Evolutionary conservation across 768 basidiomycete genomes (phyloP).

Genomic region (Kwoniella heveanensis): DNA sequence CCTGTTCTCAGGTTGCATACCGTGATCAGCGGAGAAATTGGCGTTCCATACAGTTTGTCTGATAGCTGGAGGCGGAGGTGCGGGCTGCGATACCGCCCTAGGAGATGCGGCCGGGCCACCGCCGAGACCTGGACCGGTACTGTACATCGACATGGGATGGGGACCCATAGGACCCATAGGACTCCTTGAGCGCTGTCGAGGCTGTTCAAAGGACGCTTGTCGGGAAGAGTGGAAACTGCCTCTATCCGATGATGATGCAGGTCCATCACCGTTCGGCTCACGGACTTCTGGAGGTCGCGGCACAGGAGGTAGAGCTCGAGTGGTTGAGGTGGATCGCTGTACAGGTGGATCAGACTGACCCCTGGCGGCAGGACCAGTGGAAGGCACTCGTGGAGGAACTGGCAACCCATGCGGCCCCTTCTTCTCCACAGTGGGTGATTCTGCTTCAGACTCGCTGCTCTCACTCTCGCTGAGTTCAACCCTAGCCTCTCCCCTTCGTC

Average conservation of each 20-base stretch:
- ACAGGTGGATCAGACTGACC: slow-evolving; percentile 28
- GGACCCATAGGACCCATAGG: slow-evolving; percentile 27
- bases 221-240: slow-evolving; percentile 10
- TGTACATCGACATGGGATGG: slow-evolving; percentile 8
- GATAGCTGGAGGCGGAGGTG: slow-evolving; percentile 48
- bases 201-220: slow-evolving; percentile 12
- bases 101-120: not conserved
- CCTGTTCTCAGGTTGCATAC: slow-evolving; percentile 58
- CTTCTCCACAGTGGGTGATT: slow-evolving; percentile 54
- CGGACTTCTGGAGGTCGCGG: slow-evolving; percentile 28
- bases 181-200: slow-evolving; percentile 27
- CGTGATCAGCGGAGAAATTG: slow-evolving; percentile 71
- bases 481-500: slow-evolving; percentile 59
- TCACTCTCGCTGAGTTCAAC: slow-evolving; percentile 67
- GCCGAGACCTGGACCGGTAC: slow-evolving; percentile 1
- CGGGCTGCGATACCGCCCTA: slow-evolving; percentile 3
- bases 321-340: slow-evolving; percentile 28
- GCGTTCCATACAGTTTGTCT: slow-evolving; percentile 85
- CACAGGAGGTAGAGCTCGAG: slow-evolving; percentile 43
- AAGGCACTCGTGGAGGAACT: slow-evolving; percentile 2
- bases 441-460: slow-evolving; percentile 75
- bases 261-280: slow-evolving; percentile 10
- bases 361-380: not conserved
- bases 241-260: not conserved
- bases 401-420: slow-evolving; percentile 14